Conservation (phyloP, 2,329 filamentous ascomycete species). For the Fusarium ambrosium region DNA sequence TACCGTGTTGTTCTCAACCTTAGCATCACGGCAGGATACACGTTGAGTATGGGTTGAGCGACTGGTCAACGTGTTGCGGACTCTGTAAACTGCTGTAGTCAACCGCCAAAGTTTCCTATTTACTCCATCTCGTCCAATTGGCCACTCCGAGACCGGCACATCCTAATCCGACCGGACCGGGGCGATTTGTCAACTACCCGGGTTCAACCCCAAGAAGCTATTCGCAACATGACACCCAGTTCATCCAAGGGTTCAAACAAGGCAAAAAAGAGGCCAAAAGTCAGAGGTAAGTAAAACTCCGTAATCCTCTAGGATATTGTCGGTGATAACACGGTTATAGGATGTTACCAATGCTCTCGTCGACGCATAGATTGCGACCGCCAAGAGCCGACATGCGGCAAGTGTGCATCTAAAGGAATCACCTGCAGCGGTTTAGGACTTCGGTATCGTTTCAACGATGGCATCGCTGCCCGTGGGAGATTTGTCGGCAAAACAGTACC, state of each 20-base stretch:
- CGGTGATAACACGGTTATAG: background rate
- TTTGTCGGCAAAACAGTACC: conserved; percentile 39
- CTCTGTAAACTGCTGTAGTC: background rate
- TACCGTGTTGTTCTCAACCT: background rate
- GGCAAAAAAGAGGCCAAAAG: conserved; percentile 32
- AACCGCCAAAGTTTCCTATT: background rate
- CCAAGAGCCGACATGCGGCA: conserved; percentile 38
- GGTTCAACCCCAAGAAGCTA: background rate
- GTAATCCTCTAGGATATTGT: no score
- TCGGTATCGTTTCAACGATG: conserved; percentile 43
- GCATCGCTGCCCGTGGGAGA: conserved; percentile 38
- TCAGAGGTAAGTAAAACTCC: conserved; percentile 19
- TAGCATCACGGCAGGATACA: background rate
- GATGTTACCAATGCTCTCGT: conserved; percentile 43
- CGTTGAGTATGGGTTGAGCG: background rate
- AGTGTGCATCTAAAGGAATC: conserved; percentile 37
- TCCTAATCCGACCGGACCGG: background rate
- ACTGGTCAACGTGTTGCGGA: background rate
- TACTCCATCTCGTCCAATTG: background rate
- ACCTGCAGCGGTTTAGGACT: conserved; percentile 39
- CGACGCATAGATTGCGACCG: conserved; percentile 45
- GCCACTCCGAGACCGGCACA: background rate
- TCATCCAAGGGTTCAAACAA: conserved; percentile 13
- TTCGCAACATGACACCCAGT: conserved; percentile 12
- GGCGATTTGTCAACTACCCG: background rate